Conservation (phyloP, 768 basidiomycete genomes). For the Lentinula guzmanii region DNA sequence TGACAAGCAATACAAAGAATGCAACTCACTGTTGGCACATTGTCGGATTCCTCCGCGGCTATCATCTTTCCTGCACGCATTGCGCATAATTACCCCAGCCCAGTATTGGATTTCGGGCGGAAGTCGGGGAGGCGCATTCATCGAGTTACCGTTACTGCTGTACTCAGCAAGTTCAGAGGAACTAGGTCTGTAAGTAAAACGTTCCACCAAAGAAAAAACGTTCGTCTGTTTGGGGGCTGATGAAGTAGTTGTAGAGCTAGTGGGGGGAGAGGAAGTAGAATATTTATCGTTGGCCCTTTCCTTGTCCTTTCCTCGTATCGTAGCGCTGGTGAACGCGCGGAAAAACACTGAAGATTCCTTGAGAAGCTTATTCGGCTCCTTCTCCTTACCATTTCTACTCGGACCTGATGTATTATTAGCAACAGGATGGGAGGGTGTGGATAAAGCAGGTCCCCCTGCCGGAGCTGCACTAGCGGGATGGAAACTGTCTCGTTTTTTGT, state of each 20-base stretch:
- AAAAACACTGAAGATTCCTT: constrained; percentile 28
- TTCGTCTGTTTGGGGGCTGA: constrained; percentile 59
- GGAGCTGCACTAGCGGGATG: constrained; percentile 61
- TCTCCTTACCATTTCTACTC: constrained; percentile 16
- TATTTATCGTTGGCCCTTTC: constrained; percentile 18
- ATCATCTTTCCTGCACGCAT: constrained; percentile 98
- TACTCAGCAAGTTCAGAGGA: constrained; percentile 70
- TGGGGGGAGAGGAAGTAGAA: constrained; percentile 1
- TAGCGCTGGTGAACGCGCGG: constrained; percentile 35
- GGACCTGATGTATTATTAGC: not conserved
- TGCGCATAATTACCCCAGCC: constrained; percentile 99
- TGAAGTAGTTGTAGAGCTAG: constrained; percentile 16
- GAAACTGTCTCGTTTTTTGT: constrained; percentile 79
- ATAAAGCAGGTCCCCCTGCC: constrained; percentile 6
- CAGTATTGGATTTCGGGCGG: constrained; percentile 95
- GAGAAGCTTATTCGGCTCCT: constrained; percentile 20
- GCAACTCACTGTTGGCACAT: constrained; percentile 85
- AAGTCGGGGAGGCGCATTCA: constrained; percentile 42
- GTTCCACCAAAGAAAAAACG: constrained; percentile 92
- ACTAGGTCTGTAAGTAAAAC: constrained; percentile 93
- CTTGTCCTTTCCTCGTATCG: constrained; percentile 45
- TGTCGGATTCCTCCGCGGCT: constrained; percentile 88
- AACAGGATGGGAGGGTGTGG: constrained; percentile 1
- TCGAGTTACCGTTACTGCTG: constrained; percentile 23
- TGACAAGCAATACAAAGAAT: not conserved